Conservation (phyloP, 2,329 filamentous ascomycete species). For the Fusarium chlamydosporum region DNA sequence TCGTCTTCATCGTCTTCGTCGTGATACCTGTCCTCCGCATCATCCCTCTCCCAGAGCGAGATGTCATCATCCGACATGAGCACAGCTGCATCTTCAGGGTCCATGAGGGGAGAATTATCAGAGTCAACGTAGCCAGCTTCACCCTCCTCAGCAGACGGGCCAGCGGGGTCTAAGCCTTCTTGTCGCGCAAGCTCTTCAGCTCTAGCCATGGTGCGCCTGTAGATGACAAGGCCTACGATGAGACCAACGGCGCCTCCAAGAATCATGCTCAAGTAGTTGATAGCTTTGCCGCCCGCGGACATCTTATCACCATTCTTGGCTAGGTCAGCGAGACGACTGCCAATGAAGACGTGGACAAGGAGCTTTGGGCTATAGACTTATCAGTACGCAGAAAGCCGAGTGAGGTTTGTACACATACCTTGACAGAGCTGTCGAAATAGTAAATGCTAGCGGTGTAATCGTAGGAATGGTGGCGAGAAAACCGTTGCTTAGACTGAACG, state of each 20-base stretch:
- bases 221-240: conserved; percentile 87
- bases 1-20: conserved; percentile 54
- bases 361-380: conserved; percentile 78
- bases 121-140: conserved; percentile 60
- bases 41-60: conserved; percentile 67
- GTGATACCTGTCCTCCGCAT: conserved; percentile 54
- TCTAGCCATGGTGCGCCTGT: conserved; percentile 76
- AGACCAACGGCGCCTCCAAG: conserved; percentile 79
- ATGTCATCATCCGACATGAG: conserved; percentile 72
- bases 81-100: conserved; percentile 66
- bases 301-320: conserved; percentile 88
- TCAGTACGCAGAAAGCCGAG: conserved; percentile 14
- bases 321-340: conserved; percentile 83
- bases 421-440: conserved; percentile 83
- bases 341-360: conserved; percentile 93
- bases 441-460: conserved; percentile 81
- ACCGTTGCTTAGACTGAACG: conserved; percentile 93
- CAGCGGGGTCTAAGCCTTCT: conserved; percentile 53
- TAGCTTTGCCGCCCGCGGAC: conserved; percentile 79
- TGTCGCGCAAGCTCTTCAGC: conserved; percentile 70
- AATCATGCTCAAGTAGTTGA: conserved; percentile 87
- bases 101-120: conserved; percentile 59
- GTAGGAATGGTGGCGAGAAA: conserved; percentile 95
- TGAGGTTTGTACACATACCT: conserved; percentile 58
- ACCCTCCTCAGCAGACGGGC: conserved; percentile 53